A percentile compares a stretch with the other conserved stretches of the same genome.
phyloP scores from a whole-genome alignment of 257 asterid species.

The Plantago major region DNA sequence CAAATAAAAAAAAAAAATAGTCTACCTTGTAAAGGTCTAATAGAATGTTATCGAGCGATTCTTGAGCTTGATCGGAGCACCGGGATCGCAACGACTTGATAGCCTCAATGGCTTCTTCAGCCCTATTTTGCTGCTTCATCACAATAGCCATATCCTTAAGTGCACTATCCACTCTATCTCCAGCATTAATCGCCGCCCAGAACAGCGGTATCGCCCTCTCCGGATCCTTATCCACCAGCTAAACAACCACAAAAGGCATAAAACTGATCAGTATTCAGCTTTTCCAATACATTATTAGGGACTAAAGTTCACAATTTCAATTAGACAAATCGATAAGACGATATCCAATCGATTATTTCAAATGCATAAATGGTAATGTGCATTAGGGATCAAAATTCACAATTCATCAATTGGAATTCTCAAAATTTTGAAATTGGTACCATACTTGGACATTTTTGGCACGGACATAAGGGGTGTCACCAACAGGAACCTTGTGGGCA shows the following conservation, averaged over 20 bases:
- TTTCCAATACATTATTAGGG: too few species aligned
- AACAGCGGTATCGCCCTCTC: constrained; percentile 88
- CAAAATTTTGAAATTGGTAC: not conserved
- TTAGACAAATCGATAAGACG: too few species aligned
- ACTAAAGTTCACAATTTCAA: too few species aligned
- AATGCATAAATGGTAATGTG: too few species aligned
- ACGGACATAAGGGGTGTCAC: constrained; percentile 84
- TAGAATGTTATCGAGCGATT: constrained; percentile 86
- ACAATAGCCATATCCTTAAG: constrained; percentile 97
- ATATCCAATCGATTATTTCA: too few species aligned
- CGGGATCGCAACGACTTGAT: constrained; percentile 74
- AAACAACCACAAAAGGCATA: not conserved
- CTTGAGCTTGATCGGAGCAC: constrained; percentile 96
- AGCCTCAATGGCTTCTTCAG: constrained; percentile 95
- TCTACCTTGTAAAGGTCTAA: constrained; percentile 84
- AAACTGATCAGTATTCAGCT: too few species aligned
- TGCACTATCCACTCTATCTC: constrained; percentile 99
- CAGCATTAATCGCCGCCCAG: constrained; percentile 97
- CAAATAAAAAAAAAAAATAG: not conserved
- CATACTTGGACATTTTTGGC: constrained; percentile 95
- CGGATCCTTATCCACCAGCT: constrained; percentile 97
- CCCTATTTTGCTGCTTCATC: constrained; percentile 96
- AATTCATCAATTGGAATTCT: not conserved
- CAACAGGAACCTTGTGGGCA: constrained; percentile 87
- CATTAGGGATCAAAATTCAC: too few species aligned